Percentiles rank a stretch among this genome's conserved stretches.
These are phyloP conservation scores for Zoysia japonica DNA, from an alignment of 176 grass and related monocot species.

Conservation along the genomic window DNA sequence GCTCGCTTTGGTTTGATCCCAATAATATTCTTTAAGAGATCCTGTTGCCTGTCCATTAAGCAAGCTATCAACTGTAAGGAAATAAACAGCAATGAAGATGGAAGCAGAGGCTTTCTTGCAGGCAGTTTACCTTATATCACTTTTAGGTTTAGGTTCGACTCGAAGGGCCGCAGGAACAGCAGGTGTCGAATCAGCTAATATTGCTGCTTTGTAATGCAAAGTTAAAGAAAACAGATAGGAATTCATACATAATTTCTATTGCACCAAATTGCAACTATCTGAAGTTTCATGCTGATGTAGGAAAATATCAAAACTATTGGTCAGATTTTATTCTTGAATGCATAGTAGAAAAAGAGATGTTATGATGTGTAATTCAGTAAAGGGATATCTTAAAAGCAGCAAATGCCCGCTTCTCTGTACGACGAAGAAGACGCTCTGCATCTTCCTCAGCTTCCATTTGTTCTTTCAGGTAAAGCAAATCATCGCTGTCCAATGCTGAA, in stretches of 20 bases:
- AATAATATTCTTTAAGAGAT: constrained; percentile 83
- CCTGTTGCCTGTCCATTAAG: constrained; percentile 68
- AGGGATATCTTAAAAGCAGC: constrained; percentile 99
- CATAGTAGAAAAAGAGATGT: constrained; percentile 6
- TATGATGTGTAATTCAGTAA: constrained; percentile 25
- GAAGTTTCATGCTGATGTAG: neutral
- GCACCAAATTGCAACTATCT: neutral
- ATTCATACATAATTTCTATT: constrained; percentile 2
- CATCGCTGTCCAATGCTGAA: constrained; percentile 96
- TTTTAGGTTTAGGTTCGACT: constrained; percentile 93
- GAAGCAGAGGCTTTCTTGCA: neutral
- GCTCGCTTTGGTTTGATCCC: constrained; percentile 81
- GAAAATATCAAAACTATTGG: neutral
- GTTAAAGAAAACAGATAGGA: constrained; percentile 50
- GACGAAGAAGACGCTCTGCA: constrained; percentile 83
- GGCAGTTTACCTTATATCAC: constrained; percentile 71
- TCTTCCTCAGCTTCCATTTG: constrained; percentile 99
- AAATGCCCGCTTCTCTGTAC: constrained; percentile 94
- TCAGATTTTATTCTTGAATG: neutral
- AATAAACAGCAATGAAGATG: neutral
- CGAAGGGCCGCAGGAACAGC: constrained; percentile 68
- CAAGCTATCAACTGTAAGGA: neutral
- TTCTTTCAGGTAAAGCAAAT: constrained; percentile 96
- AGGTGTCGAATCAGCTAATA: constrained; percentile 76
- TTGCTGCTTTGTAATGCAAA: constrained; percentile 75